Evolutionary conservation across 352 stramenopile genomes (phyloP), one percentile per base, ranked within the genome.

Genomic region (Phytophthora citricola): DNA sequence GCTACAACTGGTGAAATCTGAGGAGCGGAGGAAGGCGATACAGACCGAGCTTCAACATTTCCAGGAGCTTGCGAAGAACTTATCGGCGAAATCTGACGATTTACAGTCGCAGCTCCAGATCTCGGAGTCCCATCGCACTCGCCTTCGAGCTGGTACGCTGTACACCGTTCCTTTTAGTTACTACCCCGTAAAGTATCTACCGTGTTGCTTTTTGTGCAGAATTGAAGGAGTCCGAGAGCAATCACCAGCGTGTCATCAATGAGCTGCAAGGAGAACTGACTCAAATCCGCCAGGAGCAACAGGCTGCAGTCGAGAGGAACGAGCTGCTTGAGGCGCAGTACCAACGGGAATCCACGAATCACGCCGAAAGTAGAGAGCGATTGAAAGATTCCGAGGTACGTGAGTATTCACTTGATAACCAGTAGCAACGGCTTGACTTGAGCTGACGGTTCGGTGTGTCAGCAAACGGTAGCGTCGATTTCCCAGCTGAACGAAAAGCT

Each of bases 401-500:
- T 2, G 0, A 14, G 20, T 26, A 34, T 11, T 54, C 15, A 29
- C 40, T 27, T 52, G 20, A 40, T 6, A 27, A 15, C 17, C n/a
- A 15, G 3, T 20, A 15, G 11, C 2, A 27, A 2, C 43, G 39
- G 44, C 15, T 22, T 11, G 22, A 38, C 12, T 14, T 29, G 3
- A 38, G 53, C 45, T 58, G 34, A 51, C 32, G 12, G 60, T 45
- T 68, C 20, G 12, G 12, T 56, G 5, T 24, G 6, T 12, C 53
- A 91, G 85, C 76, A 91, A 82, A 90, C 81, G 1, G 69, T 90
- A 29, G 74, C 72, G 11, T 81, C 78, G 5, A 76, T 93, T 17
- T 86, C 83, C 2, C 81, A 92, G 48, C 59, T 90, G 15, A 91
- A 93, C 34, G 83, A 93, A 32, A 90, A 90, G 40, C 60, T 93